These are phyloP conservation scores for Aspergillus affinis DNA, from an alignment of 495 filamentous ascomycete species.

Conservation along the genomic window DNA sequence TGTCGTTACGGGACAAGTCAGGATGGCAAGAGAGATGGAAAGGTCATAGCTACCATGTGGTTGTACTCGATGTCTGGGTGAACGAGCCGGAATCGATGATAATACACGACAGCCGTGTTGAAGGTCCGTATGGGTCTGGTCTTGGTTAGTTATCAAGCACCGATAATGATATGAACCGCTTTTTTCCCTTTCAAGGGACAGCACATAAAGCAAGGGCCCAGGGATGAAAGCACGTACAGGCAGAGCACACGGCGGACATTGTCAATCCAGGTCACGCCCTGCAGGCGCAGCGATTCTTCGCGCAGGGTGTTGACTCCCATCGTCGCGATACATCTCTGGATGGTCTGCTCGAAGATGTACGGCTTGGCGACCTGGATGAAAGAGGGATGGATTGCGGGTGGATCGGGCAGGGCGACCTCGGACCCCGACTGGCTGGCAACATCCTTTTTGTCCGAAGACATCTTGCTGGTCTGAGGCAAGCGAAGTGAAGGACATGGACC, in stretches of 20 bases:
- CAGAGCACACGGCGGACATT: constrained; percentile 68
- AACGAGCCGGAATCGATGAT: constrained; percentile 82
- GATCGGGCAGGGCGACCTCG: constrained; percentile 25
- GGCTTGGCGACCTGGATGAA: constrained; percentile 70
- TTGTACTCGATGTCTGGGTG: constrained; percentile 73
- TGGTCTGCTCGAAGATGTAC: constrained; percentile 63
- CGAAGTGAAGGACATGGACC: background rate
- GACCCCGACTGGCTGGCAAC: constrained; percentile 6
- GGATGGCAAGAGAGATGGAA: background rate
- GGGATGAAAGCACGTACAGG: constrained; percentile 51
- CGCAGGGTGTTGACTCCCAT: constrained; percentile 55
- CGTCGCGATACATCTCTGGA: constrained; percentile 56
- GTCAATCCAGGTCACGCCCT: constrained; percentile 80
- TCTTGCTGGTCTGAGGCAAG: constrained; percentile 30
- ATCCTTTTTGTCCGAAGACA: constrained; percentile 11
- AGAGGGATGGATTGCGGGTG: constrained; percentile 62
- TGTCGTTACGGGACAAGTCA: background rate
- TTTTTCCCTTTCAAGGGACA: background rate
- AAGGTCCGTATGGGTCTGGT: constrained; percentile 78
- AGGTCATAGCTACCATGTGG: constrained; percentile 39
- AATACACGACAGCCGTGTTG: constrained; percentile 80
- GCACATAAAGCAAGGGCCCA: background rate
- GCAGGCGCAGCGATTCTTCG: constrained; percentile 70
- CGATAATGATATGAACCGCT: background rate
- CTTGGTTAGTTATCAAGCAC: constrained; percentile 1